Evolutionary conservation across 768 basidiomycete genomes (phyloP), one percentile per base, ranked within the genome.

Genomic region (Lentinula sp.): DNA sequence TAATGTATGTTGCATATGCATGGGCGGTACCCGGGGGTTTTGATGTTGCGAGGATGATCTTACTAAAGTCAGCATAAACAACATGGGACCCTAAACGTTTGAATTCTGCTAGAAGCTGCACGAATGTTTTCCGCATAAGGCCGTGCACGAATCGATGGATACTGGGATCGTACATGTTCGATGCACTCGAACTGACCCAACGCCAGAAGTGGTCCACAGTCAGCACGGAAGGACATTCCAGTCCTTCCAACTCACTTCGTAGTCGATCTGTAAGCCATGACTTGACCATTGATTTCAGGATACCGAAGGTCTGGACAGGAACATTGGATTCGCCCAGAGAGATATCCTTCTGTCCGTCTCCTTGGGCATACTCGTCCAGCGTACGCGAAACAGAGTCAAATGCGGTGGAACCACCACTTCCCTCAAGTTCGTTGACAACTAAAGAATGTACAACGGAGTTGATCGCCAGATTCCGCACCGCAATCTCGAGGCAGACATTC

Each of bases 101-200:
- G 77, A 98, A 95, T 72, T 99, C 97, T 13, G 96, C 95, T 21
- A 98, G 81, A 64, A 99, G 80, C 73, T 98, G 97, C 60, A 97
- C 91, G 75, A 98, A 98, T 0, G 92, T 95, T 77, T 99, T 98
- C 62, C 92, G 86, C 97, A 99, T 99, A 51, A 98, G 82, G 13
- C 94, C 91, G 66, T 95, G 89, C 8, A 98, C 77, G 73, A 99
- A 99, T 0, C 90, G 86, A 69, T 98, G 94, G 5, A 99, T 80
- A 61, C 92, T 88, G 1, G 94, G 87, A 69, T 99, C 97, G 70
- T 93, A 95, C 78, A 98, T 85, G 61, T 87, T 82, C 16, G 95
- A 91, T 5, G 86, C 80, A 48, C 83, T 85, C 2, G 93, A 93
- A 70, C 87, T 90, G 65, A 97, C 83, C 97, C 97, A 99, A 46